Percentiles rank a stretch among this genome's conserved stretches.
Evolutionary conservation across 148 eudicot species (phyloP).

Genomic region (Pharnaceum exiguum): DNA sequence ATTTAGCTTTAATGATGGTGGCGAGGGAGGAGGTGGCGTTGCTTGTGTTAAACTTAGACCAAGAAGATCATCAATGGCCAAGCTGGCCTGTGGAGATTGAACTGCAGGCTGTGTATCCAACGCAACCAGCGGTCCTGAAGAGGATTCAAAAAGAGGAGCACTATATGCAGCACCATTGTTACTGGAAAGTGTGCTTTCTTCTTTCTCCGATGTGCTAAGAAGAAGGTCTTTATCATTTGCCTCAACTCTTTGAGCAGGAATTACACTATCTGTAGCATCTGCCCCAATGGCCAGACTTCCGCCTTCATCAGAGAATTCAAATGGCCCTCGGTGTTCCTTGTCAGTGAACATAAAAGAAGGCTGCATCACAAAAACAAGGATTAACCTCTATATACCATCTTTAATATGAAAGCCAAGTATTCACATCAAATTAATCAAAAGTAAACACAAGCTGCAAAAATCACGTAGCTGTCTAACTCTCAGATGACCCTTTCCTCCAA

Average conservation of each 20-base stretch:
- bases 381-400: no score
- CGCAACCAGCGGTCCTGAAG: slow-evolving; percentile 39
- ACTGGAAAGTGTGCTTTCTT: slow-evolving; percentile 41
- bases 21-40: slow-evolving; percentile 34
- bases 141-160: slow-evolving; percentile 62
- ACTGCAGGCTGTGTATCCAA: slow-evolving; percentile 34
- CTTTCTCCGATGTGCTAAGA: slow-evolving; percentile 76
- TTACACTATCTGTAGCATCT: slow-evolving; percentile 42
- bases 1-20: slow-evolving; percentile 58
- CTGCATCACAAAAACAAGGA: slow-evolving; percentile 43
- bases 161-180: slow-evolving; percentile 62
- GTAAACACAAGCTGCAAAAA: no score
- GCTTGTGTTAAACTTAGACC: slow-evolving; percentile 58
- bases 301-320: slow-evolving; percentile 80
- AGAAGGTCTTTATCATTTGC: slow-evolving; percentile 89
- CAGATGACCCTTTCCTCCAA: no score
- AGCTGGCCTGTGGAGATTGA: slow-evolving; percentile 47
- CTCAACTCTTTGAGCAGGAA: slow-evolving; percentile 64
- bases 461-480: no score
- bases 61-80: slow-evolving; percentile 82
- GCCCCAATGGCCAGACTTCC: slow-evolving; percentile 66
- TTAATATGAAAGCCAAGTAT: no score
- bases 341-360: slow-evolving; percentile 98
- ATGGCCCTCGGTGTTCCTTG: slow-evolving; percentile 96
- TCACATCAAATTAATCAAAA: no score